Evolutionary conservation across 306 rosid genomes (phyloP).

Genomic region (Quercus dentata): DNA sequence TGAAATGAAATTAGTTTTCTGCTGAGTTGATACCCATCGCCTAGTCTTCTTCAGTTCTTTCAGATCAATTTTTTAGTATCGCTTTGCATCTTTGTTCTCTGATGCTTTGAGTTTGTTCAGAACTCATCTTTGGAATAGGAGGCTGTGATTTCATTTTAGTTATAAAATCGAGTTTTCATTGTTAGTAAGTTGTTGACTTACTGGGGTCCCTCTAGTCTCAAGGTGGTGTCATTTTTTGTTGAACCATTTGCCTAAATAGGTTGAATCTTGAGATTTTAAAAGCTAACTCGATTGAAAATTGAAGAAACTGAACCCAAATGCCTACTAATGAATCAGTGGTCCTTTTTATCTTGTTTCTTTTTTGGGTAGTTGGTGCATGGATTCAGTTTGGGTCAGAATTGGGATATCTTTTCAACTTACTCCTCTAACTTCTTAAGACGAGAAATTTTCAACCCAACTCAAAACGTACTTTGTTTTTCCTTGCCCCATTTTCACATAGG

Average conservation of each 20-base stretch:
- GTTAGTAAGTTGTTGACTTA: background rate
- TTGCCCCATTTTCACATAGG: background rate
- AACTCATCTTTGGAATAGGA: background rate
- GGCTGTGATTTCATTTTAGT: background rate
- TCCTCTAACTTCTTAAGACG: no score
- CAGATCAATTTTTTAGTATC: constrained; percentile 3
- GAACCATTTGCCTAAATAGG: background rate
- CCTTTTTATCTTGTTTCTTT: no score
- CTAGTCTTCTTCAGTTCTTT: background rate
- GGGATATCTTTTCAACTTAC: no score
- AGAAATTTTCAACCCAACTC: no score
- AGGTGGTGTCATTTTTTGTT: background rate
- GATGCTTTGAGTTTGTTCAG: background rate
- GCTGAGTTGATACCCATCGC: constrained; percentile 2
- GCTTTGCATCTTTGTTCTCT: background rate
- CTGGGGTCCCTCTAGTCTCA: background rate
- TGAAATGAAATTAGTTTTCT: constrained; percentile 23
- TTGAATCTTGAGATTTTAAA: no score
- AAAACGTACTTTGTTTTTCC: no score
- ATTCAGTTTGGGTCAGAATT: no score
- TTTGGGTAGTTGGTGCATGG: no score
- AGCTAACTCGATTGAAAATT: no score
- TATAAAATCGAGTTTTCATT: background rate
- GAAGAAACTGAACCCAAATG: no score
- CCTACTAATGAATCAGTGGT: no score